phyloP scores from a whole-genome alignment of 1,139 yeast species.

The Martiniozyma asiatica region DNA sequence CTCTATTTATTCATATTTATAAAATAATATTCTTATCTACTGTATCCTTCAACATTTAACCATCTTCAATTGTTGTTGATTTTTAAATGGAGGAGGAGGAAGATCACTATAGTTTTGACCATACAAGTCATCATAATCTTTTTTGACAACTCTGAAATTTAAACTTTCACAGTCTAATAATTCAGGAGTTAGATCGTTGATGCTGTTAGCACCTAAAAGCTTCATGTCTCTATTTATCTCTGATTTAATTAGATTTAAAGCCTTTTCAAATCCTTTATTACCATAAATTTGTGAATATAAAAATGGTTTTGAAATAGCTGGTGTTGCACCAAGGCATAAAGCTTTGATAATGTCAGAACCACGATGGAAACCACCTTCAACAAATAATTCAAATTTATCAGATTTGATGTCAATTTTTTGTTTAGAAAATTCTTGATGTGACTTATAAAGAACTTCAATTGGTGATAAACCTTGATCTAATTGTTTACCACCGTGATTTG shows the following conservation, averaged over 20 bases:
- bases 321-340: constrained; percentile 51
- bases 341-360: constrained; percentile 58
- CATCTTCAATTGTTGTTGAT: background rate
- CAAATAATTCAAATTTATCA: constrained; percentile 33
- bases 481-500: constrained; percentile 66
- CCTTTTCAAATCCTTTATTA: constrained; percentile 43
- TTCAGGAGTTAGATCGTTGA: constrained; percentile 31
- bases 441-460: constrained; percentile 42
- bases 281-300: constrained; percentile 58
- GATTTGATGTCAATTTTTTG: constrained; percentile 24
- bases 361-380: constrained; percentile 56
- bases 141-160: constrained; percentile 8
- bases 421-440: constrained; percentile 22
- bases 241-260: constrained; percentile 36
- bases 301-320: constrained; percentile 60
- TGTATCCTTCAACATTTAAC: too few relatives aligned
- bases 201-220: constrained; percentile 34
- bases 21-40: constrained; percentile 1
- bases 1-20: background rate
- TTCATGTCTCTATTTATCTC: constrained; percentile 43
- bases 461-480: constrained; percentile 54
- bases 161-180: constrained; percentile 31
- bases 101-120: constrained; percentile 8
- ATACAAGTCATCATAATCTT: constrained; percentile 7
- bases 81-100: constrained; percentile 9